These are phyloP conservation scores for Simplicillium sp. DNA, from an alignment of 2,329 filamentous ascomycete species.

Conservation along the genomic window DNA sequence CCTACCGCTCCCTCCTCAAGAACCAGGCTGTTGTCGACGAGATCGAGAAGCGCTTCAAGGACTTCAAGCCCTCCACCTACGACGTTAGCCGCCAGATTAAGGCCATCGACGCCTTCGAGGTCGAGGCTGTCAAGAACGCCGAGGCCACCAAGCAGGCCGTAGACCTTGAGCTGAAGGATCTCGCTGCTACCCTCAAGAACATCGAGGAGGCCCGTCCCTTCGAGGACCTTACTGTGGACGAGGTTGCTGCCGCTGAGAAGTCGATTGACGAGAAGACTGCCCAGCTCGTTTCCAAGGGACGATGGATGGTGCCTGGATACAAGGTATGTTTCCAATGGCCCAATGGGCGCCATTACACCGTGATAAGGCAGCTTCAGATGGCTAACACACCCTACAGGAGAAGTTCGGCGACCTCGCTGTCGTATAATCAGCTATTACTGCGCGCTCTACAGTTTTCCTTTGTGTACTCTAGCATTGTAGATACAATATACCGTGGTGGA, in stretches of 20 bases:
- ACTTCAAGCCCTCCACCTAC: conserved; percentile 88
- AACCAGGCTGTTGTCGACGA: conserved; percentile 93
- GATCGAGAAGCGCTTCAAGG: conserved; percentile 90
- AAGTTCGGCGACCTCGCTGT: conserved; percentile 97
- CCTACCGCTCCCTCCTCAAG: conserved; percentile 89
- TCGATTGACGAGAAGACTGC: conserved; percentile 96
- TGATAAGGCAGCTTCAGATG: conserved; percentile 1
- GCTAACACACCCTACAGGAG: conserved; percentile 60
- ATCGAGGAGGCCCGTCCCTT: conserved; percentile 94
- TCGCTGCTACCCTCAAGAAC: conserved; percentile 92
- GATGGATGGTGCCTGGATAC: conserved; percentile 98
- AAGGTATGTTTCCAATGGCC: conserved; percentile 56
- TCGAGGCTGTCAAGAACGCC: conserved; percentile 92
- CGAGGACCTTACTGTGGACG: conserved; percentile 97
- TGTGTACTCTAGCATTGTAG: conserved; percentile 65
- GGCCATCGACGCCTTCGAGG: conserved; percentile 96
- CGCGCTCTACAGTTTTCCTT: conserved; percentile 35
- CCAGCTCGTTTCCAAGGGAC: conserved; percentile 92
- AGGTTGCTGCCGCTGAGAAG: conserved; percentile 86
- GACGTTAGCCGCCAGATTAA: conserved; percentile 91
- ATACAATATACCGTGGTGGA: conserved; percentile 37
- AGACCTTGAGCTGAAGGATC: conserved; percentile 85
- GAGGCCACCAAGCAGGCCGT: conserved; percentile 95
- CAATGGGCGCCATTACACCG: not conserved
- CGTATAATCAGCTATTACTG: conserved; percentile 54